Percentiles rank a stretch among this genome's conserved stretches.
phyloP scores from a whole-genome alignment of 2,329 filamentous ascomycete species.

The Aureobasidium sp. region DNA sequence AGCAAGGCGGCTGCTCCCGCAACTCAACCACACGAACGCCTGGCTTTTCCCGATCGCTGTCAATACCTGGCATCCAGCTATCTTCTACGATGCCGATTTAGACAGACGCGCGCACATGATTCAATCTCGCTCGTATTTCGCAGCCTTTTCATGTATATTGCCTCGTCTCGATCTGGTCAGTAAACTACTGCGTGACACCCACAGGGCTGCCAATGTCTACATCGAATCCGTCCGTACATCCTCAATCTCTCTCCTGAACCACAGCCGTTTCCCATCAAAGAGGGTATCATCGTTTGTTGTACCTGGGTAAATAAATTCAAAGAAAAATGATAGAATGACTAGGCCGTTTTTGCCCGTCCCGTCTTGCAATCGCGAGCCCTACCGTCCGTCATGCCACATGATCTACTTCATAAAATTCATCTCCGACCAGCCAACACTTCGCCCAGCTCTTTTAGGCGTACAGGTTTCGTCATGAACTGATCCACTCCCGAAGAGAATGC shows the following conservation, averaged over 20 bases:
- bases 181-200: background rate
- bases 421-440: background rate
- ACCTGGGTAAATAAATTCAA: background rate
- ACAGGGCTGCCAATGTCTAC: background rate
- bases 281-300: background rate
- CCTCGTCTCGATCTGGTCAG: background rate
- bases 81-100: background rate
- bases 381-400: background rate
- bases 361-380: background rate
- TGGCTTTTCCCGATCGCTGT: background rate
- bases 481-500: constrained; percentile 24
- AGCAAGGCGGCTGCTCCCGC: background rate
- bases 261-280: background rate
- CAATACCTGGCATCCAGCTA: background rate
- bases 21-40: background rate
- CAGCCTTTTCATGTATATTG: background rate
- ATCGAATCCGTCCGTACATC: background rate
- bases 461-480: constrained; percentile 29
- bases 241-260: background rate
- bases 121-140: background rate
- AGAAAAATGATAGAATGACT: background rate
- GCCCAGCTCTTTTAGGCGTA: constrained; percentile 12
- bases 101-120: background rate
- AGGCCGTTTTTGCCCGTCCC: background rate
- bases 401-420: background rate